phyloP scores from a whole-genome alignment of 495 filamentous ascomycete species.

The Daldinia loculata region DNA sequence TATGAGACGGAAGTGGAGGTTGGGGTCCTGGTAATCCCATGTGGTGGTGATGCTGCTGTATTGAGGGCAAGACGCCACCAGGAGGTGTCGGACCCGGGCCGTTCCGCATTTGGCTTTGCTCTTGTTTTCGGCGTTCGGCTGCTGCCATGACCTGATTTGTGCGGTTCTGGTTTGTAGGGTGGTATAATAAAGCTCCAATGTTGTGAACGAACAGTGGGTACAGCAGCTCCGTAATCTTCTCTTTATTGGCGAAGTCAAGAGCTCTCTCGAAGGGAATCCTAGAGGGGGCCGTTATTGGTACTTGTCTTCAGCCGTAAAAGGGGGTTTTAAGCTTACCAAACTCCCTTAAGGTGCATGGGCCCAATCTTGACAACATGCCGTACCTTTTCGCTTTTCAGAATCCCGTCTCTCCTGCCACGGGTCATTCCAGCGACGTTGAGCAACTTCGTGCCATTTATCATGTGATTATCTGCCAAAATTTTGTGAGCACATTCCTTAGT shows the following conservation, averaged over 20 bases:
- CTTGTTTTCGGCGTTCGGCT: conserved; percentile 76
- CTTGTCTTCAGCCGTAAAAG: neutral
- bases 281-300: conserved; percentile 15
- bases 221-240: conserved; percentile 95
- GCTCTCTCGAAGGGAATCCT: conserved; percentile 99
- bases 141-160: conserved; percentile 89
- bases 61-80: conserved; percentile 64
- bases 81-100: conserved; percentile 51
- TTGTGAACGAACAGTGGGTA: conserved; percentile 99
- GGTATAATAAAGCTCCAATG: conserved; percentile 92
- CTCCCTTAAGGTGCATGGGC: conserved; percentile 98
- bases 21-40: conserved; percentile 77
- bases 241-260: conserved; percentile 97
- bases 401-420: conserved; percentile 91
- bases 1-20: conserved; percentile 80
- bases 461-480: conserved; percentile 82
- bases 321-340: conserved; percentile 74
- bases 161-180: conserved; percentile 84
- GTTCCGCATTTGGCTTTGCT: conserved; percentile 61
- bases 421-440: conserved; percentile 99
- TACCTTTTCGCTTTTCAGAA: conserved; percentile 96
- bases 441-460: conserved; percentile 99
- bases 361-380: conserved; percentile 98
- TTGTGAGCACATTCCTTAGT: conserved; percentile 31
- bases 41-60: conserved; percentile 76